phyloP scores from a whole-genome alignment of 1,139 yeast species.

The Blastobotrys persicus region DNA sequence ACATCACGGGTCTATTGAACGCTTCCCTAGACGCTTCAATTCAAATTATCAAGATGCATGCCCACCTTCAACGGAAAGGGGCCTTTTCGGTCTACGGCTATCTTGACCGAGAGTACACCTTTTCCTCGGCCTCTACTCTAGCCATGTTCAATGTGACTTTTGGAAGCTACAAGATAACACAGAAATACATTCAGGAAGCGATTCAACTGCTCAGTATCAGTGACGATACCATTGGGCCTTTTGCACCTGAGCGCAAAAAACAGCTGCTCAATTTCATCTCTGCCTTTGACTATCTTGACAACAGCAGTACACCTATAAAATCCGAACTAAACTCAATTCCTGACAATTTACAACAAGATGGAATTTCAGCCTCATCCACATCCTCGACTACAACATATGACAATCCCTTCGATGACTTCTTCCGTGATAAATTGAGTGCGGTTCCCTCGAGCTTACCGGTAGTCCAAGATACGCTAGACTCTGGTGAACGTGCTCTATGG shows the following conservation, averaged over 20 bases:
- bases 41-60: conserved; percentile 68
- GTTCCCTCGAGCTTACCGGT: conserved; percentile 6
- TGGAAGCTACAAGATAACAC: conserved; percentile 10
- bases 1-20: conserved; percentile 65
- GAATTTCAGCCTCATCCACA: background rate
- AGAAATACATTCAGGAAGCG: conserved; percentile 13
- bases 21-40: conserved; percentile 84
- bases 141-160: conserved; percentile 27
- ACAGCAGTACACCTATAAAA: background rate
- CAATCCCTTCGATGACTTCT: background rate
- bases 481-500: conserved; percentile 27
- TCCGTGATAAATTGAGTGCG: background rate
- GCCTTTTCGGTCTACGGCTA: conserved; percentile 85
- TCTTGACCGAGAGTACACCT: conserved; percentile 84
- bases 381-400: background rate
- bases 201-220: conserved; percentile 12
- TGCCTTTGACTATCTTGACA: conserved; percentile 21
- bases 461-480: conserved; percentile 10
- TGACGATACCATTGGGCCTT: conserved; percentile 10
- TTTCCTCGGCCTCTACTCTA: conserved; percentile 76
- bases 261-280: conserved; percentile 22
- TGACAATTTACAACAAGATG: background rate
- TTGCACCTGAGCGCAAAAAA: conserved; percentile 16
- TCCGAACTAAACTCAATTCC: background rate
- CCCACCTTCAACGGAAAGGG: conserved; percentile 70